A percentile compares a stretch with the other conserved stretches of the same genome.
Evolutionary conservation across 192 early-diverging fungal species (phyloP).

Genomic region (Backusella psychrophila): DNA sequence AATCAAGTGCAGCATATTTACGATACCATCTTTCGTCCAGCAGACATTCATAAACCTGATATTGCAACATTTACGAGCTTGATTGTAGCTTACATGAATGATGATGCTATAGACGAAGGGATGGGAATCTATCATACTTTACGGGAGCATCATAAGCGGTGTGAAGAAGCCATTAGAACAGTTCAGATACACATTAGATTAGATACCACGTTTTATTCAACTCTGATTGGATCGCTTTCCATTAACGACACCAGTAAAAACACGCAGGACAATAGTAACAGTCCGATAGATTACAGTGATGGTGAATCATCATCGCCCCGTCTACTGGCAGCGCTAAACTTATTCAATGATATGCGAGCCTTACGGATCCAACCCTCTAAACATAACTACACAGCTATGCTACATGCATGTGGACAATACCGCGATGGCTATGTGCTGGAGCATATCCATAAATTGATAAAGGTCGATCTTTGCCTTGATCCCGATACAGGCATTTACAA

Average conservation of each 20-base stretch:
- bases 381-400: constrained; percentile 31
- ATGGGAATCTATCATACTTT: constrained; percentile 32
- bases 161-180: not conserved
- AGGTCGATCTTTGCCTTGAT: constrained; percentile 41
- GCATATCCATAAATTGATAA: constrained; percentile 38
- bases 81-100: constrained; percentile 30
- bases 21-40: constrained; percentile 22
- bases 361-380: constrained; percentile 23
- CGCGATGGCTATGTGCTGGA: constrained; percentile 16
- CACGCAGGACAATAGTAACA: not conserved
- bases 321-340: constrained; percentile 11
- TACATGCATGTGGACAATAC: constrained; percentile 24
- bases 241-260: not conserved
- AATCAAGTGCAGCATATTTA: constrained; percentile 25
- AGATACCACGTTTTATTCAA: constrained; percentile 14
- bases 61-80: constrained; percentile 31
- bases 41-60: constrained; percentile 2
- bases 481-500: constrained; percentile 40
- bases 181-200: constrained; percentile 1
- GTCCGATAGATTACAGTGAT: not conserved
- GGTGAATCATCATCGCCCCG: constrained; percentile 5
- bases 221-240: not conserved
- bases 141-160: constrained; percentile 10
- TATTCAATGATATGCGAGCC: constrained; percentile 38
- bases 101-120: constrained; percentile 14